Conservation (phyloP, 108 stramenopile genomes). For the Cyclotella choctawhatcheeana region DNA sequence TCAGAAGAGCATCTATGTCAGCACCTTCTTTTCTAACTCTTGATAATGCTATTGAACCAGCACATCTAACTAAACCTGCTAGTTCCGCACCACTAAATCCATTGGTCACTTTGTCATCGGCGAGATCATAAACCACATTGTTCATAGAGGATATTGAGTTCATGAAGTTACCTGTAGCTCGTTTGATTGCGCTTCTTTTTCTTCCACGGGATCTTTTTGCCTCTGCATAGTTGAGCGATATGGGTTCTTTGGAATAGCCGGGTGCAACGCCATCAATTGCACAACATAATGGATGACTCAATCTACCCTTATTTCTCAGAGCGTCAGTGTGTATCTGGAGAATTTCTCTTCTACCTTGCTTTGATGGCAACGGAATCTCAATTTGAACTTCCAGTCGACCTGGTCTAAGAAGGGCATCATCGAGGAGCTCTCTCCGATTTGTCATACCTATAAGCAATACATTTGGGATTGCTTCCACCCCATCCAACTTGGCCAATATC, state of each 20-base stretch:
- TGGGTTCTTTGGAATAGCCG: constrained; percentile 21
- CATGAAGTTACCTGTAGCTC: constrained; percentile 31
- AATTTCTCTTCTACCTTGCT: constrained; percentile 70
- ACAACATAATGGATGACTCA: constrained; percentile 65
- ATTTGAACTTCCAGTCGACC: constrained; percentile 95
- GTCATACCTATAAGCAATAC: constrained; percentile 97
- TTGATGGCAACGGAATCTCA: constrained; percentile 69
- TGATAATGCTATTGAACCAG: constrained; percentile 79
- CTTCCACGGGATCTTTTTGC: constrained; percentile 26
- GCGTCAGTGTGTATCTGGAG: constrained; percentile 74
- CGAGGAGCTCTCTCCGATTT: constrained; percentile 92
- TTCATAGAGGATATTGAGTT: constrained; percentile 17
- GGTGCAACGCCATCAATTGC: constrained; percentile 64
- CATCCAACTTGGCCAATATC: constrained; percentile 79
- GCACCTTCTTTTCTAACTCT: constrained; percentile 61
- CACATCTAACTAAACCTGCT: constrained; percentile 55
- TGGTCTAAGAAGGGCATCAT: constrained; percentile 90
- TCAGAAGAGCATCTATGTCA: constrained; percentile 61
- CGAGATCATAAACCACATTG: constrained; percentile 58
- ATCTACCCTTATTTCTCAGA: constrained; percentile 58
- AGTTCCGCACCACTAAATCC: constrained; percentile 81
- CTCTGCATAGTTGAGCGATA: too few relatives aligned
- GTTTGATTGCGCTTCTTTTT: constrained; percentile 38
- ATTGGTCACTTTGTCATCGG: constrained; percentile 62
- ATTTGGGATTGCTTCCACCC: constrained; percentile 74